These are phyloP conservation scores for Chlamydomonas eustigma DNA, from an alignment of 139 green algal species.

Conservation along the genomic window DNA sequence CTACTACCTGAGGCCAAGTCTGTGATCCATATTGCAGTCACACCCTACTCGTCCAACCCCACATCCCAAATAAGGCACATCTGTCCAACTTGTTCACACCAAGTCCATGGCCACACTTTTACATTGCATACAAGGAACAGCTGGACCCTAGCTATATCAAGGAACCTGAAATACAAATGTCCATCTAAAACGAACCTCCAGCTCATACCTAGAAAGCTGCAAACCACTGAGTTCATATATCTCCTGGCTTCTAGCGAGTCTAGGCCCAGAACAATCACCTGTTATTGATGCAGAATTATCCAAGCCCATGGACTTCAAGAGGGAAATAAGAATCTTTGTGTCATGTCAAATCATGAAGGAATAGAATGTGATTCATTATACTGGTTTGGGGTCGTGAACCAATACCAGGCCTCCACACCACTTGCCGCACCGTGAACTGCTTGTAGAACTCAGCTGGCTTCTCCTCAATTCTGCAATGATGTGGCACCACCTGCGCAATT, in stretches of 20 bases:
- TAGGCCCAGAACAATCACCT: constrained; percentile 88
- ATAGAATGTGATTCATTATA: background rate
- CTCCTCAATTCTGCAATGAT: constrained; percentile 94
- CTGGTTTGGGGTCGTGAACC: too few species aligned
- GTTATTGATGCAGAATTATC: constrained; percentile 30
- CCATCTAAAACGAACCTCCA: too few species aligned
- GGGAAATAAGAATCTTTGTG: too few species aligned
- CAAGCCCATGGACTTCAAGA: background rate
- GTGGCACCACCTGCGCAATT: constrained; percentile 47
- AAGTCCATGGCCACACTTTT: too few species aligned
- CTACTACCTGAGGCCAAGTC: too few species aligned
- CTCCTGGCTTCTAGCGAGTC: constrained; percentile 94
- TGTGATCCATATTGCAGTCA: too few species aligned
- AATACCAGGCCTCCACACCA: too few species aligned
- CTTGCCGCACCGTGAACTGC: constrained; percentile 80
- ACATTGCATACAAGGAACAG: too few species aligned
- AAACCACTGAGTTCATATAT: constrained; percentile 97
- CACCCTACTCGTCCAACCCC: too few species aligned
- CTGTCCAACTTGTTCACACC: background rate
- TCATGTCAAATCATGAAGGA: background rate
- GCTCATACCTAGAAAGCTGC: constrained; percentile 88
- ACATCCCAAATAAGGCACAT: too few species aligned
- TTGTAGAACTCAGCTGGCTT: constrained; percentile 87
- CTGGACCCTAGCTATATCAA: too few species aligned
- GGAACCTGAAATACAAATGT: too few species aligned